A percentile compares a stretch with the other conserved stretches of the same genome.
Conservation (phyloP, 2,329 filamentous ascomycete species). For the Penicillium sp. region DNA sequence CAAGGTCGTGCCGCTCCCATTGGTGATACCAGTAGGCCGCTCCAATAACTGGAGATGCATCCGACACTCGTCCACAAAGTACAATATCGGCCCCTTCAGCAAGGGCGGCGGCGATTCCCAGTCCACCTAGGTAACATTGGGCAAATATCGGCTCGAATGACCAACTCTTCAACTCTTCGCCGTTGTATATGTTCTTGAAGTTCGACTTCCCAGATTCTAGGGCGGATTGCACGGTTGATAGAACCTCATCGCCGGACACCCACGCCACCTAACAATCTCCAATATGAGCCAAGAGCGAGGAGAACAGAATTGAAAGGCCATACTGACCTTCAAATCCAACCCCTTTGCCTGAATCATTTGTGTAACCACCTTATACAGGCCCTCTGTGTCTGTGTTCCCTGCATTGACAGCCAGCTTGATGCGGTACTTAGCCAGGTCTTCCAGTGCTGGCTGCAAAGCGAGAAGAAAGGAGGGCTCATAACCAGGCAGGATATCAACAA, state of each 20-base stretch:
- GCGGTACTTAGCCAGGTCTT: slow-evolving; percentile 44
- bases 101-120: slow-evolving; percentile 47
- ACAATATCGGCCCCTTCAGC: slow-evolving; percentile 51
- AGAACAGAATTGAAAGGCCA: neutral
- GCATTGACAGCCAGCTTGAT: slow-evolving; percentile 54
- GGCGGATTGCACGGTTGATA: slow-evolving; percentile 38
- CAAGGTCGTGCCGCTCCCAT: slow-evolving; percentile 45
- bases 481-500: slow-evolving; percentile 39
- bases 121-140: slow-evolving; percentile 44
- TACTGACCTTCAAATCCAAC: slow-evolving; percentile 44
- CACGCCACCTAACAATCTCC: slow-evolving; percentile 46
- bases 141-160: slow-evolving; percentile 37
- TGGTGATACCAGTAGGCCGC: slow-evolving; percentile 49
- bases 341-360: slow-evolving; percentile 44
- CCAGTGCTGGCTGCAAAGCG: slow-evolving; percentile 48
- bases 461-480: slow-evolving; percentile 60
- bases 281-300: neutral
- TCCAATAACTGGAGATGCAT: slow-evolving; percentile 51
- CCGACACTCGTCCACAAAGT: slow-evolving; percentile 50
- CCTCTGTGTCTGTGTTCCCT: slow-evolving; percentile 48
- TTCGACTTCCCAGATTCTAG: slow-evolving; percentile 39
- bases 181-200: slow-evolving; percentile 49
- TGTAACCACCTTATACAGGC: slow-evolving; percentile 44
- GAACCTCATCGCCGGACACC: slow-evolving; percentile 54
- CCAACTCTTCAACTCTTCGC: slow-evolving; percentile 41